These are phyloP conservation scores for Aspergillus melleus DNA, from an alignment of 2,329 filamentous ascomycete species.

Conservation along the genomic window DNA sequence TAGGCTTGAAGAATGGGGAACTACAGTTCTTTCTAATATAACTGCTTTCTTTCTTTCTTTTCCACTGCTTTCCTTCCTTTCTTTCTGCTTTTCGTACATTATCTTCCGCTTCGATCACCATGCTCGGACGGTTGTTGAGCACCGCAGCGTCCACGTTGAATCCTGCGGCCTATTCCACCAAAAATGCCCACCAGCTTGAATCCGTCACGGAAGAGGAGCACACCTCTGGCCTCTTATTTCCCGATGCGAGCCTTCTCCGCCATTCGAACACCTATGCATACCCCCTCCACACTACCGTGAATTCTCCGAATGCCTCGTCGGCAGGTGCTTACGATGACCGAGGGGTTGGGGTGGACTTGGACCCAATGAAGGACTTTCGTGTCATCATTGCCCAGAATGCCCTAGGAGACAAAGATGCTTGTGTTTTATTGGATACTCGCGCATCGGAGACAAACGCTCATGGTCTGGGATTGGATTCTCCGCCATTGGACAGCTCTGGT, in stretches of 20 bases:
- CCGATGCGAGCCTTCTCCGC: slow-evolving; percentile 45
- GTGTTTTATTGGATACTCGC: slow-evolving; percentile 47
- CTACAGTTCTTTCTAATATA: slow-evolving; percentile 31
- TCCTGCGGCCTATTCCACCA: slow-evolving; percentile 39
- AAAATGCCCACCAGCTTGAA: slow-evolving; percentile 42
- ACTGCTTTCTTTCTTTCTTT: slow-evolving; percentile 23
- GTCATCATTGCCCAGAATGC: slow-evolving; percentile 51
- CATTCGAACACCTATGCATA: slow-evolving; percentile 43
- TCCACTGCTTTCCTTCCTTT: slow-evolving; percentile 12
- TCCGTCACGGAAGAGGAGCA: slow-evolving; percentile 52
- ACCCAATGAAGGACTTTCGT: slow-evolving; percentile 45
- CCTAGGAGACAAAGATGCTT: slow-evolving; percentile 48
- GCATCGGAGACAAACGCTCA: slow-evolving; percentile 26
- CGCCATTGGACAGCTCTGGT: slow-evolving; percentile 30
- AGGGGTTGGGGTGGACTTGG: slow-evolving; percentile 45
- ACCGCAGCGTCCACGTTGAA: slow-evolving; percentile 46
- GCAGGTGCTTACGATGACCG: slow-evolving; percentile 49
- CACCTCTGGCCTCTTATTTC: slow-evolving; percentile 49
- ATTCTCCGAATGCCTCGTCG: slow-evolving; percentile 45
- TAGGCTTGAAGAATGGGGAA: slow-evolving; percentile 36
- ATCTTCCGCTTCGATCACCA: slow-evolving; percentile 27
- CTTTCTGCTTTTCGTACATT: neutral
- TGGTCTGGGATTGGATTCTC: slow-evolving; percentile 38
- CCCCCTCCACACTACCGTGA: slow-evolving; percentile 41
- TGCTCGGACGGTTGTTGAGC: slow-evolving; percentile 46